phyloP scores from a whole-genome alignment of 225 moss, liverwort and hornwort genomes.

The Antitrichia curtipendula region DNA sequence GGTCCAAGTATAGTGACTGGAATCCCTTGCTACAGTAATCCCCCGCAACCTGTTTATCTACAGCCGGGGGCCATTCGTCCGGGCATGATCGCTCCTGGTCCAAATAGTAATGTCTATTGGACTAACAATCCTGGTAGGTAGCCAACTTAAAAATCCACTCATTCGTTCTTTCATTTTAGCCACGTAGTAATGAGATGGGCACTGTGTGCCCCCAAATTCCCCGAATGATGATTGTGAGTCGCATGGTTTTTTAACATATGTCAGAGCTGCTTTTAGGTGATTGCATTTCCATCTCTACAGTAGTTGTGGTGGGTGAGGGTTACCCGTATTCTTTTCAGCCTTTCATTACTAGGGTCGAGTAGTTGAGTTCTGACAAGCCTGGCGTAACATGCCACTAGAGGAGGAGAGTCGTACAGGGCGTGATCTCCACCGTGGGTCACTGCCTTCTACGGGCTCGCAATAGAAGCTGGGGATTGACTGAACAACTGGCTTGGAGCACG shows the following conservation, averaged over 20 bases:
- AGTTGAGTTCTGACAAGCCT: neutral
- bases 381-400: neutral
- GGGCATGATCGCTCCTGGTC: slow-evolving; percentile 43
- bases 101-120: slow-evolving; percentile 50
- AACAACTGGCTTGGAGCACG: neutral
- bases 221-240: neutral
- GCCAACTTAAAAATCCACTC: neutral
- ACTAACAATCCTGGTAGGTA: slow-evolving; percentile 46
- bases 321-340: neutral
- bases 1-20: slow-evolving; percentile 47
- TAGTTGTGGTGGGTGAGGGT: neutral
- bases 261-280: neutral
- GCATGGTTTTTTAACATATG: neutral
- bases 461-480: neutral
- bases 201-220: neutral
- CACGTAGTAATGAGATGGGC: slow-evolving; percentile 2
- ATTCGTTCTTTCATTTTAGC: slow-evolving; percentile 5
- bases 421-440: neutral
- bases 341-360: neutral
- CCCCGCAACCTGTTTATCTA: slow-evolving; percentile 28
- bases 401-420: neutral
- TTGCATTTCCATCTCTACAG: neutral
- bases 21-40: slow-evolving; percentile 47
- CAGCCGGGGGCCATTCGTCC: slow-evolving; percentile 40
- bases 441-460: neutral